phyloP scores from a whole-genome alignment of 345 rosid genomes.

The Arabidopsis suecica region DNA sequence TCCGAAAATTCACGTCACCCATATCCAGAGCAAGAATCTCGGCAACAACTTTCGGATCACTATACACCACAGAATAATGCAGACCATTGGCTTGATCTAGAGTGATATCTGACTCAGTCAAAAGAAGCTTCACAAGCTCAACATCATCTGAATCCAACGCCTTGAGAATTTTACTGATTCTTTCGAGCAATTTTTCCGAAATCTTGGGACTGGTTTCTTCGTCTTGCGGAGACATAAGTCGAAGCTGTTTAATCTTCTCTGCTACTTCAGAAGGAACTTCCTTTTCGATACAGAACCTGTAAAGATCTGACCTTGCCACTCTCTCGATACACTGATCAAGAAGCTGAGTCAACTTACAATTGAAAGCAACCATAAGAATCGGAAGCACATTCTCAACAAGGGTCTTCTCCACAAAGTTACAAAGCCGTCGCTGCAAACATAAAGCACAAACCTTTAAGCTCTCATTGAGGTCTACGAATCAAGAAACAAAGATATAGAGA shows the following conservation, averaged over 20 bases:
- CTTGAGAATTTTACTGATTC: slow-evolving; percentile 75
- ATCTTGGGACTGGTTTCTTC: slow-evolving; percentile 45
- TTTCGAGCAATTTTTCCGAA: slow-evolving; percentile 64
- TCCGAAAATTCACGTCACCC: slow-evolving; percentile 74
- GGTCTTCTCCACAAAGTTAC: slow-evolving; percentile 80
- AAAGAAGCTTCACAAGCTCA: slow-evolving; percentile 88
- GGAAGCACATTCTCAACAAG: slow-evolving; percentile 81
- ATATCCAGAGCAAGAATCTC: slow-evolving; percentile 72
- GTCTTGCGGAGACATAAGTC: slow-evolving; percentile 48
- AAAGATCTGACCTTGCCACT: slow-evolving; percentile 87
- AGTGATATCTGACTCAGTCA: slow-evolving; percentile 75
- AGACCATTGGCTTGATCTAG: slow-evolving; percentile 84
- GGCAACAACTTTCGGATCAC: slow-evolving; percentile 87
- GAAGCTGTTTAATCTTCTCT: slow-evolving; percentile 57
- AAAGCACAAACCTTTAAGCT: slow-evolving; percentile 2
- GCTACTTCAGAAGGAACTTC: slow-evolving; percentile 80
- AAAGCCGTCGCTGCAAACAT: slow-evolving; percentile 74
- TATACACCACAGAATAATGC: slow-evolving; percentile 89
- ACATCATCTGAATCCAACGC: slow-evolving; percentile 96
- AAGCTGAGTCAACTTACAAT: slow-evolving; percentile 74
- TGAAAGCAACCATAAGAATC: slow-evolving; percentile 80
- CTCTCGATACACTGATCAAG: slow-evolving; percentile 74
- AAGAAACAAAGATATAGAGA: slow-evolving; percentile 19
- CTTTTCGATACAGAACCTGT: slow-evolving; percentile 70
- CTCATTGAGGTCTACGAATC: slow-evolving; percentile 13